phyloP scores from a whole-genome alignment of 2,329 filamentous ascomycete genomes.

The Hymenoscyphus albidus region DNA sequence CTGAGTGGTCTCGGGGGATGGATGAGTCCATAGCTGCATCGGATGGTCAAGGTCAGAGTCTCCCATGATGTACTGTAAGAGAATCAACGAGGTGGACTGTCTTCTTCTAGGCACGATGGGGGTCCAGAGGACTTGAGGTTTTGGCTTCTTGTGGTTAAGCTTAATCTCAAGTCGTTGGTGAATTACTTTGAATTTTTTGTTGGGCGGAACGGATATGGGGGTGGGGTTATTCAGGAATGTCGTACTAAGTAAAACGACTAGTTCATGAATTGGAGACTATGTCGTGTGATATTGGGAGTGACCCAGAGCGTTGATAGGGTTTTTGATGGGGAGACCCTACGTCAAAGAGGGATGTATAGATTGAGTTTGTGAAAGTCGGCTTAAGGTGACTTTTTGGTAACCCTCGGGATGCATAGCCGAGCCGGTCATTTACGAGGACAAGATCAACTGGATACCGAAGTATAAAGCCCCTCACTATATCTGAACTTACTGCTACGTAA shows the following conservation, averaged over 20 bases:
- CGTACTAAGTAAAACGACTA: background rate
- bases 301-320: background rate
- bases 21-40: conserved; percentile 66
- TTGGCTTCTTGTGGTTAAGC: background rate
- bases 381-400: background rate
- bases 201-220: background rate
- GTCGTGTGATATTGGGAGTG: background rate
- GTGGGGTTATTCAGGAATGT: background rate
- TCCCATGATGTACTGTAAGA: background rate
- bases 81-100: background rate
- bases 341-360: background rate
- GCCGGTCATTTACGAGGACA: background rate
- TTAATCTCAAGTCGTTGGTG: conserved; percentile 1
- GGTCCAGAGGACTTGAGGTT: background rate
- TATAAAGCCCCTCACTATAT: background rate
- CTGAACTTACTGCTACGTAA: background rate
- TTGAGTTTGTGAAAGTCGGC: background rate
- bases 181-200: background rate
- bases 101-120: background rate
- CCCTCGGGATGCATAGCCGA: background rate
- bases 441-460: background rate
- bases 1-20: conserved; percentile 60
- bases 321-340: background rate
- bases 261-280: background rate
- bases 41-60: background rate